Evolutionary conservation across 257 asterid genomes (phyloP), one percentile per base, ranked within the genome.

Genomic region (Ligustrum vulgare): DNA sequence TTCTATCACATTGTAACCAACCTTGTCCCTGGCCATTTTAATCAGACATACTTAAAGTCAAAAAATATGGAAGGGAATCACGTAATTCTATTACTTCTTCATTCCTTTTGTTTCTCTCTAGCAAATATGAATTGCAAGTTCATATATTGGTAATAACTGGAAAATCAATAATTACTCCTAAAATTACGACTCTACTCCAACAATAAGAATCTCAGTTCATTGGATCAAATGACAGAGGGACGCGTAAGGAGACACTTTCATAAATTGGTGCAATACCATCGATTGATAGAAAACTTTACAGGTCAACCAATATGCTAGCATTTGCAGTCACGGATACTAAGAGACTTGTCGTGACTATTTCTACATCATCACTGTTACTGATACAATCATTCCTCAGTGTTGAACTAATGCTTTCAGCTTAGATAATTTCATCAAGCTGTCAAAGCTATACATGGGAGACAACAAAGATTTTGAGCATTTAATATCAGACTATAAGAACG

Each of bases 371-470:
- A 71, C 12, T 41, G 20, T 39, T 16, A 36, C 18, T 43, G 16
- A 16, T 43, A 43, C 51, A 15, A 18, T 34, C 12, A 31, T 41
- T 45, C 72, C 39, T 22, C 37, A 25, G 33, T 3, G 51, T 8
- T 43, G 74, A 18, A 22, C 58, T 11, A 60, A 39, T 22, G 20
- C 51, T 70, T 20, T 34, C 51, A 75, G 22, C 10, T 13, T 43
- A 35, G 72, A 47, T 18, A 36, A 36, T 63, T 70, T 10, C 69
- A 67, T 10, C 45, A 35, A 72, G 41, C 13, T 9, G 32, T 77
- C 71, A 37, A 39, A 77, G 32, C 56, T 12, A 43, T 28, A 43
- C 12, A 43, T 43, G 18, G 18, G 51, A 43, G 51, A 12, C 12
- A 43, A 45, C n/a, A 4, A 13, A 45, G 54, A 45, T 13, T 45